These are phyloP conservation scores for Dryas drummondii DNA, from an alignment of 306 rosid genomes.

Conservation along the genomic window DNA sequence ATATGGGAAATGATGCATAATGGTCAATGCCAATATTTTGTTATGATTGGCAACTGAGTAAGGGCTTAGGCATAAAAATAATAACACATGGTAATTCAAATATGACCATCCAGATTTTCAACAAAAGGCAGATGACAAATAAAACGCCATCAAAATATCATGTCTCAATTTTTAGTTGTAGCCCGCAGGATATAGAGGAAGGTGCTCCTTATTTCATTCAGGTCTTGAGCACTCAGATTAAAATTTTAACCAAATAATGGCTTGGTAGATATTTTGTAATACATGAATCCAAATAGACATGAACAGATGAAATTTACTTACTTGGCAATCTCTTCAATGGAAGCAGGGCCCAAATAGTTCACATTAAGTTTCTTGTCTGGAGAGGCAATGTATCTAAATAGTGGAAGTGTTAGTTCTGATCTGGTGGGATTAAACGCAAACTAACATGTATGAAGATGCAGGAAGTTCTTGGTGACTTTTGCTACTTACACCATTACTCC, in stretches of 20 bases:
- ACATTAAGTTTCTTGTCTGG: slow-evolving; percentile 60
- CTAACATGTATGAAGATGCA: slow-evolving; percentile 21
- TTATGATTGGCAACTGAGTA: background rate
- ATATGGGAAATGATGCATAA: background rate
- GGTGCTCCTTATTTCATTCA: background rate
- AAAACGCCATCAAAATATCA: background rate
- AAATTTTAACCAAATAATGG: background rate
- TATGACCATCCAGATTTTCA: background rate
- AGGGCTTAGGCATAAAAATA: background rate
- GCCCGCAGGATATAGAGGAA: background rate
- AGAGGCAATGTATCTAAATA: slow-evolving; percentile 76
- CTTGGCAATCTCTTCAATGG: slow-evolving; percentile 73
- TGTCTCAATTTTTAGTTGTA: background rate
- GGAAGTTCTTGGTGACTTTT: slow-evolving; percentile 18
- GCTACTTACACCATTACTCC: slow-evolving; percentile 80
- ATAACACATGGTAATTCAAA: background rate
- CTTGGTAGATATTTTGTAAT: background rate
- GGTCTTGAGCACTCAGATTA: background rate
- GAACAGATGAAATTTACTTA: slow-evolving; percentile 34
- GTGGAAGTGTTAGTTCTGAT: slow-evolving; percentile 20
- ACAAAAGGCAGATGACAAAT: background rate
- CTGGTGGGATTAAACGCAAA: slow-evolving; percentile 12
- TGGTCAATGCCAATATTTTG: background rate
- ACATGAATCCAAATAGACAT: slow-evolving; percentile 7
- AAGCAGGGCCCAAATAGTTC: slow-evolving; percentile 88